Base-by-base conservation (phyloP, 1,284 basidiomycete genomes). In the Moesziomyces sp. region DNA sequence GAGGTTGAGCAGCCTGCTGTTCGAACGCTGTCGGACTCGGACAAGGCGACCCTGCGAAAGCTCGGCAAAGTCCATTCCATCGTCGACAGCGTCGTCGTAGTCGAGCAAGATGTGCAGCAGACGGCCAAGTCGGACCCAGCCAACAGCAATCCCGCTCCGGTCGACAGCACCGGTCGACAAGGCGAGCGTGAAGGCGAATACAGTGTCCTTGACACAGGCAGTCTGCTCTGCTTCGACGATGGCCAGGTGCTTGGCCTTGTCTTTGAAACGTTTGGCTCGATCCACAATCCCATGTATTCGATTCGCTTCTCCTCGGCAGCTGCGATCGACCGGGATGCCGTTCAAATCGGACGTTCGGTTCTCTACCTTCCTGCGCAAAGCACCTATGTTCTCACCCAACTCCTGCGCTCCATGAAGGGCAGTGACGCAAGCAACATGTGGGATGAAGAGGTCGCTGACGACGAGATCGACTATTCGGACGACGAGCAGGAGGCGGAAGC, bases 361-460 rank as follows among this genome's bases (percentile, higher is more conserved):
- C 93, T 89, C 83, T 92, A 93, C 82, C 88, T 92, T 33, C 93
- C 93, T 1, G 84, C 86, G 28, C 89, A 89, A 46, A 93, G 92
- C 84, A 88, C 88, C 49, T 93, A 93, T 76, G 90, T 94, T 40
- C 92, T 92, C 79, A 87, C 93, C 11, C 86, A 87, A 46, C 88
- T 89, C 52, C 87, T 95, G 42, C 74, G 78, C 24, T 83, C 85
- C 7, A 86, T 85, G 26, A 93, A 90, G 80, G 93, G 93, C 42
- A 93, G 92, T 77, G 93, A 95, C 76, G 93, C 93, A n/a, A 93
- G 92, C 81, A 95, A 95, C 83, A 87, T 93, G 8, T 89, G 93
- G 76, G 93, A 95, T 77, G 93, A 95, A 84, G 93, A 95, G 80
- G 91, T 92, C 1, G 91, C 86, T 3, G 93, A 92, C 14, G 89